phyloP scores from a whole-genome alignment of 208 protist genomes.

The Crithidia sp. region DNA sequence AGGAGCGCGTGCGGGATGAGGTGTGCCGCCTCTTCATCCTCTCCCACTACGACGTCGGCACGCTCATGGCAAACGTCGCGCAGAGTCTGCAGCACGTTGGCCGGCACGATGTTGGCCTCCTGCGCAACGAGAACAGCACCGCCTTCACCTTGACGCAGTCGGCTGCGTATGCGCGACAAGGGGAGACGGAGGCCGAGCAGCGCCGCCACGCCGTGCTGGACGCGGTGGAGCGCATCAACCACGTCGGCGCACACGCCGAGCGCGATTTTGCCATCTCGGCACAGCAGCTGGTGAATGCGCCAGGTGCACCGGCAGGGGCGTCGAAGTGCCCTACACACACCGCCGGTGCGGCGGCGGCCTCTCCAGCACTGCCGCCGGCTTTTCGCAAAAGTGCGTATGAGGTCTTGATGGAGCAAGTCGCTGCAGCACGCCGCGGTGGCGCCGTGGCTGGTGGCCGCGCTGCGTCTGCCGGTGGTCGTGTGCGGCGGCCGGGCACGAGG shows the following conservation, averaged over 20 bases:
- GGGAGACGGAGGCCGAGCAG: conserved; percentile 40
- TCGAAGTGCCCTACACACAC: neutral
- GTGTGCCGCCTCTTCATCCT: conserved; percentile 78
- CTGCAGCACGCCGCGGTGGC: conserved; percentile 11
- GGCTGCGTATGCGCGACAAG: conserved; percentile 51
- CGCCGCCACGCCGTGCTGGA: conserved; percentile 56
- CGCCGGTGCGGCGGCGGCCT: neutral
- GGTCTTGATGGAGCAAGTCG: conserved; percentile 49
- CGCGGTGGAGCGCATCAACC: conserved; percentile 65
- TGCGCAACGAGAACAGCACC: conserved; percentile 78
- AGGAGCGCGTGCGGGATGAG: conserved; percentile 71
- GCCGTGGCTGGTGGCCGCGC: conserved; percentile 4
- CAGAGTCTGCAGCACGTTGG: conserved; percentile 80
- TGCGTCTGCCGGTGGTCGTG: neutral
- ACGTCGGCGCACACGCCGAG: conserved; percentile 37
- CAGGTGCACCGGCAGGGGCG: conserved; percentile 3
- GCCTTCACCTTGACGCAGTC: conserved; percentile 87
- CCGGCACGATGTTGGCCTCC: conserved; percentile 78
- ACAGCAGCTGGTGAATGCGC: neutral
- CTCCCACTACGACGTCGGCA: conserved; percentile 76
- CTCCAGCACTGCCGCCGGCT: neutral
- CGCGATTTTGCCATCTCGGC: conserved; percentile 36
- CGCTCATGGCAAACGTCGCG: conserved; percentile 66
- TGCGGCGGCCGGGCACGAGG: neutral
- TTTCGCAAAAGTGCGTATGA: conserved; percentile 64